Conservation (phyloP, 345 rosid species). For the Xanthoceras sorbifolium region DNA sequence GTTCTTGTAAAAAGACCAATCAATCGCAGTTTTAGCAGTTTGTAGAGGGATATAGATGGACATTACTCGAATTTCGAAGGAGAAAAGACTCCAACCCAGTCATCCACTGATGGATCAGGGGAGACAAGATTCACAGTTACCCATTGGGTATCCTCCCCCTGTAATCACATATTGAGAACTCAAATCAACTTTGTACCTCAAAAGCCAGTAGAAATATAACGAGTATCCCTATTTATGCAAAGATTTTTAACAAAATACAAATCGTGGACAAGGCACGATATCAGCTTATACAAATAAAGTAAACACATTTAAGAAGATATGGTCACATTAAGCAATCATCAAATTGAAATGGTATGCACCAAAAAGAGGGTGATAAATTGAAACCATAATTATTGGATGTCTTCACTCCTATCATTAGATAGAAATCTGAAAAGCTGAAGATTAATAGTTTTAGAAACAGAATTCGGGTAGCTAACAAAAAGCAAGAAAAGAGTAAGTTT, state of each 20-base stretch:
- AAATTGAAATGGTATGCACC: too few species aligned
- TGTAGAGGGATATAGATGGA: conserved; percentile 10
- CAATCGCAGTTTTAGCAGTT: not conserved
- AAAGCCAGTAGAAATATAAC: not conserved
- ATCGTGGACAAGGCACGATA: not conserved
- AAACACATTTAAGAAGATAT: not conserved
- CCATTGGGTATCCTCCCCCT: conserved; percentile 88
- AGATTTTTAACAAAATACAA: not conserved
- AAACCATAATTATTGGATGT: too few species aligned
- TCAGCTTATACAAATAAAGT: not conserved
- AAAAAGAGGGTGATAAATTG: not conserved
- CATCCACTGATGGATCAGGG: conserved; percentile 50
- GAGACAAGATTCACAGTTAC: conserved; percentile 49
- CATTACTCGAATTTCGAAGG: conserved; percentile 79
- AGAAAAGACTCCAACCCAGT: conserved; percentile 92
- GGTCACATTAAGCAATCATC: not conserved
- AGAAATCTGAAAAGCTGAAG: too few species aligned
- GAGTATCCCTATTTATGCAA: not conserved
- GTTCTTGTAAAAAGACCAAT: not conserved
- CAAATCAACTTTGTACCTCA: not conserved
- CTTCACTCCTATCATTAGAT: too few species aligned
- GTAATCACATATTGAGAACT: conserved; percentile 22
- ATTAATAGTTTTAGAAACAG: too few species aligned
- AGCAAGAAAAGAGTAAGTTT: not conserved
- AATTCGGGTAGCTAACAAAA: too few species aligned